Evolutionary conservation across 2,329 filamentous ascomycete genomes (phyloP), one percentile per base, ranked within the genome.

Genomic region (Pseudogymnoascus sp.): DNA sequence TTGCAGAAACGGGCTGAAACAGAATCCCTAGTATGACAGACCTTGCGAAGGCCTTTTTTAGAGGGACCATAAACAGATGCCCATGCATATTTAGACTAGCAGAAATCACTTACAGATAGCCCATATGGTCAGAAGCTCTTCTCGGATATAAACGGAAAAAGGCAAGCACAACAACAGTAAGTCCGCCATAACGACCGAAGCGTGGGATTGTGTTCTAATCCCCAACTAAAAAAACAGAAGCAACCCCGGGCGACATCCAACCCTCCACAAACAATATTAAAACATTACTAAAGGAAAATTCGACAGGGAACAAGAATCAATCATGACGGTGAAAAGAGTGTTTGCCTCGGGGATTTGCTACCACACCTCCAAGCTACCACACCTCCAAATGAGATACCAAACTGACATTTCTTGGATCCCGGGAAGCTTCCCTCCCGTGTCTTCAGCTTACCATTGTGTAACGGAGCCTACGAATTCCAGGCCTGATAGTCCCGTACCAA

Each of bases 311-410:
- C 24, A 54, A 54, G 29, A 33, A 54, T 54, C 26, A 17, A 54
- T 54, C 47, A 33, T 54, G 26, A 21, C 9, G 5, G 26, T 33
- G 26, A 33, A 33, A 54, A 17, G 26, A 17, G 26, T 54, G 47
- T 54, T 54, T 54, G 47, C 47, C 26, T 54, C 29, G 47, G 47
- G 47, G 47, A 54, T 54, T 54, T 33, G 47, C 47, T 29, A 54
- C 29, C 47, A 54, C 47, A 54, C 47, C 47, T 54, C 17, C 29
- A 17, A 33, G 26, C 29, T 17, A 17, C 17, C 17, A 17, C 17
- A 17, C 17, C 17, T 17, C 17, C 17, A 17, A 17, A 17, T 17
- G 17, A 17, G 17, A 29, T 33, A 54, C 47, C 47, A 54, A 54
- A 17, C 47, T 21, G 29, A 33, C 47, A 26, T 54, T 29, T 54